phyloP scores from a whole-genome alignment of 1,284 basidiomycete genomes.

The Trametes polyzona region DNA sequence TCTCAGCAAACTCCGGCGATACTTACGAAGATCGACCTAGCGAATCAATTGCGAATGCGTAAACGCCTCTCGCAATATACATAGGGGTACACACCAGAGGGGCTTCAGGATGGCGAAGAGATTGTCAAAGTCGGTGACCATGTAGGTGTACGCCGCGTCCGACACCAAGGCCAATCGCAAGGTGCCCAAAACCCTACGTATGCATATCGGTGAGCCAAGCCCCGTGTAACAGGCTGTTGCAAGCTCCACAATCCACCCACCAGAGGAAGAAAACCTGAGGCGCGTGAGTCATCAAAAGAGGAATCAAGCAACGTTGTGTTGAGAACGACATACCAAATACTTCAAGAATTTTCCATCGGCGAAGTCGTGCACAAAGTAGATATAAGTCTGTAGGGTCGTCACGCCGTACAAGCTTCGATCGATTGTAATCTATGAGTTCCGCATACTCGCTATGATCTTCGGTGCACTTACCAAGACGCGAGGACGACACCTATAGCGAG shows the following conservation, averaged over 20 bases:
- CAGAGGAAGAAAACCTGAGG: not conserved
- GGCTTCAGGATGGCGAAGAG: not conserved
- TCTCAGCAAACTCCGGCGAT: too few relatives aligned
- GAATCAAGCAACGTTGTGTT: not conserved
- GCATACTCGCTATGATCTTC: not conserved
- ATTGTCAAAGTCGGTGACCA: not conserved
- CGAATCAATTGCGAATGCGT: too few relatives aligned
- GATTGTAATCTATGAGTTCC: not conserved
- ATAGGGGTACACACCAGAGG: not conserved
- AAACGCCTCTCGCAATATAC: too few relatives aligned
- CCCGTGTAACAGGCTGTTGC: not conserved
- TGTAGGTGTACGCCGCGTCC: not conserved
- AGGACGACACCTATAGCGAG: not conserved
- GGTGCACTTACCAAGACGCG: not conserved
- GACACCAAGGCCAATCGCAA: not conserved
- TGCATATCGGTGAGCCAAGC: too few relatives aligned
- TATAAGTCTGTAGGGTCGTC: conserved; percentile 3
- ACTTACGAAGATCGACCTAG: not conserved
- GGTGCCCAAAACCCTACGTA: not conserved
- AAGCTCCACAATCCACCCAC: not conserved
- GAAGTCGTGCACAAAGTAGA: not conserved
- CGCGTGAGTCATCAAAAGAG: not conserved
- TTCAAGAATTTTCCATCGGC: not conserved
- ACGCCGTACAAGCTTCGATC: not conserved
- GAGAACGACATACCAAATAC: not conserved